Base-by-base conservation (phyloP, 2,329 filamentous ascomycete species). In the Chaetomiaceae sp. region DNA sequence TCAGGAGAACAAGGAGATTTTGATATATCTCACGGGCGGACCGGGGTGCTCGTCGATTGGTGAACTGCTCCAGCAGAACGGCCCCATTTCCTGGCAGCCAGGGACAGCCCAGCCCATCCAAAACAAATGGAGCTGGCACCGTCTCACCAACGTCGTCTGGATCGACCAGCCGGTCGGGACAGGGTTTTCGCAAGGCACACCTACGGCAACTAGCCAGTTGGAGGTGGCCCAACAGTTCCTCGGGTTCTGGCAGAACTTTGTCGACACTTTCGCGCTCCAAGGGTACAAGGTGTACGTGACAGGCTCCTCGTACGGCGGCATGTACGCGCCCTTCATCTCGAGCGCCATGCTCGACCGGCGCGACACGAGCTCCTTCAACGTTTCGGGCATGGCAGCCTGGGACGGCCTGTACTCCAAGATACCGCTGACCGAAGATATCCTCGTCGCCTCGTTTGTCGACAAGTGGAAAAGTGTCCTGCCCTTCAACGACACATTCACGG, bases 71-170 rank as follows among this genome's bases (percentile, higher is more conserved):
- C 85, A 87, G 45, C 86, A 90, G 61, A 90, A 89, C 60, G 87
- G 87, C 0, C 84, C 86, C 0, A 83, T 87, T 61, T 55, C 16
- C 76, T 87, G 84, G 84, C 79, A 84, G 63, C 74, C 80, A 5
- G 87, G 87, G 21, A 89, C 84, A 1, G 77, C 75, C 48, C 73
- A 75, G 5, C 85, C 86, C 0, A 71, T 81, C 0, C 72, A 72
- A 38, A 89, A 89, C 62, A 75, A 78, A 0, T 89, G 85, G 71
- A 79, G 79, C 13, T 90, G 85, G 85, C 79, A 80, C 49, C 85
- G 85, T 45, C 68, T 90, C 18, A 87, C 86, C 42, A 90, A 90
- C 65, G 80, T 90, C 63, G 73, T 91, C 34, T 91, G 84, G 81
- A 75, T 86, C 9, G 86, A 87, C 59, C 83, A 86, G 63, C 82